phyloP scores from a whole-genome alignment of 2,329 filamentous ascomycete species.

The Trichoderma endophyticum region DNA sequence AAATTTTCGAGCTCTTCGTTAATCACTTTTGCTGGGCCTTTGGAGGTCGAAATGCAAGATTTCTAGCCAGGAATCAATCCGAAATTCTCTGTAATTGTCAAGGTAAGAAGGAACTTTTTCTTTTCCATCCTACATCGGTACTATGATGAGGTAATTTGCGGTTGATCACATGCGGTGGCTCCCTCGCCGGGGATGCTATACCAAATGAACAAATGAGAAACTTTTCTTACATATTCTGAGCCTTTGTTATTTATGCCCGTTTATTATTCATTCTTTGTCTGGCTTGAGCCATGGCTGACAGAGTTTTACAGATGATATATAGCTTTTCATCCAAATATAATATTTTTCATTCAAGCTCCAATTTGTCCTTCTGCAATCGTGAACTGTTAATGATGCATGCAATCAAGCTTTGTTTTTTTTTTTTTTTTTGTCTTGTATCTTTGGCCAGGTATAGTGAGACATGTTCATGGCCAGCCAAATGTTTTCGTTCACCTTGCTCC shows the following conservation, averaged over 20 bases:
- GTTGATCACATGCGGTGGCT: constrained; percentile 84
- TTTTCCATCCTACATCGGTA: constrained; percentile 21
- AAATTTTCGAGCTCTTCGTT: constrained; percentile 17
- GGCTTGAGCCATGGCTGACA: constrained; percentile 11
- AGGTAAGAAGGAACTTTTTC: constrained; percentile 30
- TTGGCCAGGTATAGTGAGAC: neutral
- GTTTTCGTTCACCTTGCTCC: neutral
- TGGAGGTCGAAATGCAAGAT: neutral
- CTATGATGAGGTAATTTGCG: constrained; percentile 98
- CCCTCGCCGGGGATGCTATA: constrained; percentile 88
- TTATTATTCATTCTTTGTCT: constrained; percentile 15
- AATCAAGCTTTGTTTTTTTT: neutral
- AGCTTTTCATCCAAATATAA: neutral
- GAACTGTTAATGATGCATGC: neutral
- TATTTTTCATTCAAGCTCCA: neutral
- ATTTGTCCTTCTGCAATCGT: neutral
- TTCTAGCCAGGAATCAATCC: neutral
- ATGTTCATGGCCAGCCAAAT: neutral
- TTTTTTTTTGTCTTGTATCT: neutral
- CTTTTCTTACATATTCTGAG: constrained; percentile 99
- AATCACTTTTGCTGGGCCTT: neutral
- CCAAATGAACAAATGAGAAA: constrained; percentile 81
- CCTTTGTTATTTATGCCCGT: constrained; percentile 23
- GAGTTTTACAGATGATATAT: neutral
- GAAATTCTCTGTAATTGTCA: neutral